Conservation (phyloP, 2,329 filamentous ascomycete genomes). For the Penicillium sp. region DNA sequence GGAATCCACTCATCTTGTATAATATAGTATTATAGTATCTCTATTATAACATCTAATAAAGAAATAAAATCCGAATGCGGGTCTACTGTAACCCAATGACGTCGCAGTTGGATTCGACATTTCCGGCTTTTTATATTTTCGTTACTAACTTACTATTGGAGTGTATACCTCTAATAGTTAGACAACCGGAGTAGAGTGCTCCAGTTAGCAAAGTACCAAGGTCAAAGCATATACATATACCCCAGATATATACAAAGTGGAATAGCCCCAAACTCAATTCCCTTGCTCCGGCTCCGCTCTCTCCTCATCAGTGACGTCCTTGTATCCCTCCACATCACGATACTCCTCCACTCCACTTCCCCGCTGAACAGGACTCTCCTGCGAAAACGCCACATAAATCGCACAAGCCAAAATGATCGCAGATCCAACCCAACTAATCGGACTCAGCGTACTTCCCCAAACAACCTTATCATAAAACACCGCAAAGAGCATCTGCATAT, state of each 20-base stretch:
- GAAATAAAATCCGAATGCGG: constrained; percentile 1
- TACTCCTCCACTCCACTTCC: not conserved
- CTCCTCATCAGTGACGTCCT: constrained; percentile 7
- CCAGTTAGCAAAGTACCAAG: not conserved
- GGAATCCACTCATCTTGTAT: no score
- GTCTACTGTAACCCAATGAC: constrained; percentile 31
- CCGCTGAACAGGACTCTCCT: not conserved
- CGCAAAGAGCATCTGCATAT: constrained; percentile 70
- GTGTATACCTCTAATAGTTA: no score
- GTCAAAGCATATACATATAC: not conserved
- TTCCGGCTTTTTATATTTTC: not conserved
- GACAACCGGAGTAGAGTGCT: not conserved
- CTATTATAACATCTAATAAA: no score
- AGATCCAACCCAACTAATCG: constrained; percentile 61
- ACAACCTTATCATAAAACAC: constrained; percentile 63
- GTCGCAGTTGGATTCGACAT: constrained; percentile 4
- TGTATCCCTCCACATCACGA: constrained; percentile 8
- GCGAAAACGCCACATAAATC: constrained; percentile 61
- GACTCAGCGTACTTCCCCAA: constrained; percentile 60
- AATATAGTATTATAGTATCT: not conserved
- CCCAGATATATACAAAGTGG: no score
- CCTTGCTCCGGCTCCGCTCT: not conserved
- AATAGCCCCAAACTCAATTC: constrained; percentile 12
- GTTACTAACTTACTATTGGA: no score
- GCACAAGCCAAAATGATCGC: constrained; percentile 65